Evolutionary conservation across 495 filamentous ascomycete species (phyloP).

Genomic region (Lophiostoma macrostomum): DNA sequence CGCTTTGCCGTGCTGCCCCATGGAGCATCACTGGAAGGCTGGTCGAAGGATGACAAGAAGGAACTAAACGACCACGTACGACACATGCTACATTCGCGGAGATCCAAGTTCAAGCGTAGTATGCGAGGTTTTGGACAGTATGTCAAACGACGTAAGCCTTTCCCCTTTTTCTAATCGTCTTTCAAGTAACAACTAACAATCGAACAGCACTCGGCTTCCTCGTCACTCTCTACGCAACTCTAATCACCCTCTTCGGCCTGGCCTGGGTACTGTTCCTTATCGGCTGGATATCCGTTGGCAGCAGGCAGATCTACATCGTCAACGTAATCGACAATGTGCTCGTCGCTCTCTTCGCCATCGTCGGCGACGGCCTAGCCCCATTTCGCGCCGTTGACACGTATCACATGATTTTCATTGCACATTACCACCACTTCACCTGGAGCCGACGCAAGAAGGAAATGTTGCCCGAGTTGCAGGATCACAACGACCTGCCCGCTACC

Average conservation of each 20-base stretch:
- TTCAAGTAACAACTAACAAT: slow-evolving; percentile 18
- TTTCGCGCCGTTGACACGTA: slow-evolving; percentile 78
- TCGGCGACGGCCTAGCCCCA: slow-evolving; percentile 73
- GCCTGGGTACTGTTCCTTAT: slow-evolving; percentile 84
- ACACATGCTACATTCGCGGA: slow-evolving; percentile 75
- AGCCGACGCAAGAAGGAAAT: slow-evolving; percentile 60
- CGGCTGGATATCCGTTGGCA: slow-evolving; percentile 81
- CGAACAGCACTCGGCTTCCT: slow-evolving; percentile 62
- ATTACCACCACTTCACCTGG: slow-evolving; percentile 68
- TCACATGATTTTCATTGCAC: slow-evolving; percentile 71
- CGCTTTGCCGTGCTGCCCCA: slow-evolving; percentile 62
- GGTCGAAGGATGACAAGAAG: slow-evolving; percentile 64
- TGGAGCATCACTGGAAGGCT: slow-evolving; percentile 62
- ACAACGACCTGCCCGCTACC: slow-evolving; percentile 63
- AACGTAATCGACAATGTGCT: slow-evolving; percentile 75
- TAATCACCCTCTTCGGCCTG: slow-evolving; percentile 76
- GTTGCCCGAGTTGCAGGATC: slow-evolving; percentile 62
- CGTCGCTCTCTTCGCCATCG: slow-evolving; percentile 72
- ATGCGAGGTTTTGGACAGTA: slow-evolving; percentile 77
- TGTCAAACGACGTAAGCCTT: slow-evolving; percentile 60
- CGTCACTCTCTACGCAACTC: slow-evolving; percentile 72
- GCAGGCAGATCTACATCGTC: slow-evolving; percentile 63
- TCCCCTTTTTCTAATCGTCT: not conserved
- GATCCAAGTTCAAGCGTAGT: slow-evolving; percentile 69
- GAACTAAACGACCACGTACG: slow-evolving; percentile 77